Conservation (phyloP, 2,329 filamentous ascomycete species). For the Pseudogymnoascus sp. region DNA sequence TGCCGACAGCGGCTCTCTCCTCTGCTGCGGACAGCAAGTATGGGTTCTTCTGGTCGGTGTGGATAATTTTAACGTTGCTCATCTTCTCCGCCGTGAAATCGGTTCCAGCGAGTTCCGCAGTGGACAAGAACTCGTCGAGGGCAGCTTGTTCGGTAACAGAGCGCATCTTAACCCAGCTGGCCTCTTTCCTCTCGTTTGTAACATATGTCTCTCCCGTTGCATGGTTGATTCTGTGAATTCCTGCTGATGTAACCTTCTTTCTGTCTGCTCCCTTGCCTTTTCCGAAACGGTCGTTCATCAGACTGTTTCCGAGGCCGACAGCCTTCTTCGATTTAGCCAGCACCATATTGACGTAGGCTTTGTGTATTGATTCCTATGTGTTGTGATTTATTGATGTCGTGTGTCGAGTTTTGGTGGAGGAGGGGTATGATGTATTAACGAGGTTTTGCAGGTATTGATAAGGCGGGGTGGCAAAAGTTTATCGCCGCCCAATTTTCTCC, state of each 20-base stretch:
- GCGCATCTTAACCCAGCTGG: slow-evolving; percentile 98
- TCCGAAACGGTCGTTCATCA: slow-evolving; percentile 98
- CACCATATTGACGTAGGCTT: slow-evolving; percentile 43
- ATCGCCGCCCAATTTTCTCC: slow-evolving; percentile 4
- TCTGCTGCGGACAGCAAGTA: slow-evolving; percentile 81
- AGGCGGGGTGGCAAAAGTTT: slow-evolving; percentile 9
- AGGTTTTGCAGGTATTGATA: slow-evolving; percentile 8
- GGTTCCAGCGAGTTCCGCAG: slow-evolving; percentile 92
- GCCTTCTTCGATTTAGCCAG: slow-evolving; percentile 89
- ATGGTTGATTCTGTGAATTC: slow-evolving; percentile 58
- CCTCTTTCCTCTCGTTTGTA: slow-evolving; percentile 83
- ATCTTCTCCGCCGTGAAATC: slow-evolving; percentile 99
- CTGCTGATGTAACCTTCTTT: slow-evolving; percentile 57
- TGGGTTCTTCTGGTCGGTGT: slow-evolving; percentile 91
- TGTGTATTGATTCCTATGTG: slow-evolving; percentile 3
- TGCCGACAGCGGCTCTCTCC: slow-evolving; percentile 67
- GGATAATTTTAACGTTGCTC: slow-evolving; percentile 98
- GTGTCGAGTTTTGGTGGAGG: slow-evolving; percentile 1
- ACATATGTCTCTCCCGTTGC: slow-evolving; percentile 83
- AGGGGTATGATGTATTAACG: slow-evolving; percentile 8
- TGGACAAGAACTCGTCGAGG: slow-evolving; percentile 91
- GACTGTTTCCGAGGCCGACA: slow-evolving; percentile 88
- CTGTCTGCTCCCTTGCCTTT: slow-evolving; percentile 81
- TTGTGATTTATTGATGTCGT: slow-evolving; percentile 7
- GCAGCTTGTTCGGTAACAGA: slow-evolving; percentile 95